phyloP scores from a whole-genome alignment of 2,329 filamentous ascomycete species.

The Trichoderma asperellum region DNA sequence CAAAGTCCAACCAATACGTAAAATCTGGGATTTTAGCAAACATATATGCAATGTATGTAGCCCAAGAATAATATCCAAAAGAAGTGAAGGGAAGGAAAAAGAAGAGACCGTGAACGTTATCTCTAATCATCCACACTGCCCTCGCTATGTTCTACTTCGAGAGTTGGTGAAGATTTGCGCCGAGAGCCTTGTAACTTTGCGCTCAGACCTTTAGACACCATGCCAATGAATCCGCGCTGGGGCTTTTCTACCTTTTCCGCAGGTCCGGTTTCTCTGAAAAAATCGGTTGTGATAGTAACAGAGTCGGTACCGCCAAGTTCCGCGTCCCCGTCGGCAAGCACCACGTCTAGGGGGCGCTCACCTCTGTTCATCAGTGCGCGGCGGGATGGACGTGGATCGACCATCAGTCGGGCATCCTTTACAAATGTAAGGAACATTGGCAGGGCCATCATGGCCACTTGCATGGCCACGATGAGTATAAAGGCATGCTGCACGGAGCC shows the following conservation, averaged over 20 bases:
- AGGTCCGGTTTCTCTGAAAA: slow-evolving; percentile 11
- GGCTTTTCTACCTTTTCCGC: slow-evolving; percentile 35
- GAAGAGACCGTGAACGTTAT: not conserved
- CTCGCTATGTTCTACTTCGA: slow-evolving; percentile 39
- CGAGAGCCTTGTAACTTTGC: slow-evolving; percentile 37
- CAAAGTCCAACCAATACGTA: slow-evolving; percentile 3
- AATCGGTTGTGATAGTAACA: slow-evolving; percentile 16
- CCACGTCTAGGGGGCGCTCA: slow-evolving; percentile 27
- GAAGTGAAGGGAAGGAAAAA: not conserved
- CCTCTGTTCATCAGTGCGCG: slow-evolving; percentile 33
- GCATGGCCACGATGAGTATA: slow-evolving; percentile 61
- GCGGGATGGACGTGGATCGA: slow-evolving; percentile 42
- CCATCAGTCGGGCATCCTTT: slow-evolving; percentile 52
- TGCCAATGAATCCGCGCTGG: slow-evolving; percentile 33
- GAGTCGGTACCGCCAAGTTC: slow-evolving; percentile 7
- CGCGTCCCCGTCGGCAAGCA: slow-evolving; percentile 28
- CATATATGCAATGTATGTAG: slow-evolving; percentile 2
- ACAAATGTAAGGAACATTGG: slow-evolving; percentile 54
- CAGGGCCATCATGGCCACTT: slow-evolving; percentile 52
- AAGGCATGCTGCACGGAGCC: slow-evolving; percentile 67
- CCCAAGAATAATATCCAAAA: slow-evolving; percentile 26
- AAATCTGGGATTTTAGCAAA: slow-evolving; percentile 7
- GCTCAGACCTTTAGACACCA: slow-evolving; percentile 36
- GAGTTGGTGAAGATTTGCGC: slow-evolving; percentile 40
- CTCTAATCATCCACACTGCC: slow-evolving; percentile 32